Evolutionary conservation across 2,329 filamentous ascomycete species (phyloP), one percentile per base, ranked within the genome.

Genomic region (Xylaria sp.): DNA sequence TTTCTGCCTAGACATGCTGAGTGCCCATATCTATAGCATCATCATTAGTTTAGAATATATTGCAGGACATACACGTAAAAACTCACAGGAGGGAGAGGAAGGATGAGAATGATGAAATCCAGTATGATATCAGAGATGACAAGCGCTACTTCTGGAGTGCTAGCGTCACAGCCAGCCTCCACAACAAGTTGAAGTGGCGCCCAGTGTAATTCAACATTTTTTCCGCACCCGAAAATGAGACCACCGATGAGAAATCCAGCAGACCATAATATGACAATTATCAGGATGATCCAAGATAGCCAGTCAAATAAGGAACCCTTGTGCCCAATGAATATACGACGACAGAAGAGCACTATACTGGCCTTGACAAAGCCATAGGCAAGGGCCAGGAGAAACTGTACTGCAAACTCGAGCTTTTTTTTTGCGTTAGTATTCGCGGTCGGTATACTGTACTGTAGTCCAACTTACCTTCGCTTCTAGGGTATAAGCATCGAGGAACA

Each of bases 71-170:
- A 15, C 25, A 20, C 34, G 15, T n/a, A 9, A 53, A 32, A 9
- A 34, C 50, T 53, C 12, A 57, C 53, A 5, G 53, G 41, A 12
- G 53, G 53, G 13, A 57, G 53, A 41, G 53, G 53, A 25, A 57
- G 53, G 28, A 57, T 25, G 9, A 57, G 32, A 28, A 57, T 39
- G 7, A 57, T 57, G 10, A 57, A 2, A 25, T 57, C 53, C n/a
- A 57, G 23, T 15, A 57, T 39, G 36, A 57, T 13, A 41, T 57
- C 53, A 10, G 53, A 57, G 39, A 57, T 57, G 4, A 57, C 53
- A 8, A 57, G n/a, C 3, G 53, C 53, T 13, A 41, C 53, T 18
- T 57, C 53, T 15, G 53, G 34, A 9, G 50, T 53, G 18, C 50
- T 53, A 6, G 30, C 50, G n/a, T 53, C 50, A 15, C 50, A 53